phyloP scores from a whole-genome alignment of 148 eudicot genomes.

The Cornus florida region DNA sequence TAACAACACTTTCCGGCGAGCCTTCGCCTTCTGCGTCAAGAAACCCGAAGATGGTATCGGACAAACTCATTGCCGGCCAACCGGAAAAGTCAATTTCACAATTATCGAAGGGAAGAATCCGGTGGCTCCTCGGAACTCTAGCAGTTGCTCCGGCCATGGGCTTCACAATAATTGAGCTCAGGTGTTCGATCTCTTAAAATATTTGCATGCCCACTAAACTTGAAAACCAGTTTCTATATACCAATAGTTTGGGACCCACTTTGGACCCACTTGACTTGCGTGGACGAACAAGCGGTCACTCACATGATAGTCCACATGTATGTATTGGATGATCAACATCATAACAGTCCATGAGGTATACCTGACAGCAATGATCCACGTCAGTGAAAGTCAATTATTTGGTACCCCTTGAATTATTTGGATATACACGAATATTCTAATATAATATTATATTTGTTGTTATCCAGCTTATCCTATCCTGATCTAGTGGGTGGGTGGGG shows the following conservation, averaged over 20 bases:
- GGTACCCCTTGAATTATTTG: constrained; percentile 1
- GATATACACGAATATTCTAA: constrained; percentile 68
- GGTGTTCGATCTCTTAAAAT: not conserved
- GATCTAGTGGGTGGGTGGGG: constrained; percentile 23
- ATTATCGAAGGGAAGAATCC: constrained; percentile 27
- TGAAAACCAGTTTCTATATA: constrained; percentile 10
- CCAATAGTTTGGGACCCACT: constrained; percentile 17
- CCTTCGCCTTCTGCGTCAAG: constrained; percentile 26
- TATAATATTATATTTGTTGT: not conserved
- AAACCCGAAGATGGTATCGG: constrained; percentile 58
- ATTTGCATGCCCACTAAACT: not conserved
- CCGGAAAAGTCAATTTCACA: constrained; percentile 20
- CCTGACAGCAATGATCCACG: constrained; percentile 71
- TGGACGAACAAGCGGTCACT: constrained; percentile 47
- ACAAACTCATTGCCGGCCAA: constrained; percentile 39
- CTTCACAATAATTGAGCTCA: constrained; percentile 2
- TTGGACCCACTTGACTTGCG: constrained; percentile 25
- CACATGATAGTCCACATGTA: constrained; percentile 25
- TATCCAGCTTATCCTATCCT: constrained; percentile 13
- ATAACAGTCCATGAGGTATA: constrained; percentile 19
- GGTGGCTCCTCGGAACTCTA: constrained; percentile 28
- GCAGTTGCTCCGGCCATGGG: constrained; percentile 32
- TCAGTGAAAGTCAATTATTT: constrained; percentile 38
- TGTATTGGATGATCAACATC: not conserved
- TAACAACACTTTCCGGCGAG: constrained; percentile 32